Percentiles rank a stretch among this genome's conserved stretches.
phyloP scores from a whole-genome alignment of 805 yeast species.

The Suhomyces sp. region DNA sequence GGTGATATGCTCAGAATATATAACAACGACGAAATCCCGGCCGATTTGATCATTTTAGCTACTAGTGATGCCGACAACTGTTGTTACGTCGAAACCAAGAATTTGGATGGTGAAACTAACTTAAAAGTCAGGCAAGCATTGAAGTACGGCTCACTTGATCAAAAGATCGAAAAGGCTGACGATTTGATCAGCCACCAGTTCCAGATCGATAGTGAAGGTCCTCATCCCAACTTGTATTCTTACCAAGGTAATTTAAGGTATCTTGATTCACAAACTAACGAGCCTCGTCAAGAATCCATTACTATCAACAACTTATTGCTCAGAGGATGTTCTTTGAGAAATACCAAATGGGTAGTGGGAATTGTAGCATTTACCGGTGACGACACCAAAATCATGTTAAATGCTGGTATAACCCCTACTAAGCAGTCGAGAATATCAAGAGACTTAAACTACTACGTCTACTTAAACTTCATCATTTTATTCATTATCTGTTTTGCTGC shows the following conservation, averaged over 20 bases:
- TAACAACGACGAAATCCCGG: slow-evolving; percentile 75
- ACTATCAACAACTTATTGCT: slow-evolving; percentile 61
- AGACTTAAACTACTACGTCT: slow-evolving; percentile 64
- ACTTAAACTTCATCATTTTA: slow-evolving; percentile 57
- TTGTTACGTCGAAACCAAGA: slow-evolving; percentile 67
- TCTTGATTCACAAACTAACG: slow-evolving; percentile 10
- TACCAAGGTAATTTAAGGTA: slow-evolving; percentile 64
- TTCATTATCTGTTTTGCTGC: slow-evolving; percentile 66
- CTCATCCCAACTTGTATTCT: slow-evolving; percentile 72
- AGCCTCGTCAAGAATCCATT: slow-evolving; percentile 50
- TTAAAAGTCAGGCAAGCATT: slow-evolving; percentile 73
- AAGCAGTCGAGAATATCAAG: slow-evolving; percentile 63
- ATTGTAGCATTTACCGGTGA: slow-evolving; percentile 72
- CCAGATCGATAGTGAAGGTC: slow-evolving; percentile 80
- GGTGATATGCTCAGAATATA: slow-evolving; percentile 70
- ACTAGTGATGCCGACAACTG: slow-evolving; percentile 70
- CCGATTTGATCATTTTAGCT: slow-evolving; percentile 64
- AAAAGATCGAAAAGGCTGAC: slow-evolving; percentile 38
- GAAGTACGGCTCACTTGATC: slow-evolving; percentile 53
- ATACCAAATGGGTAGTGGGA: slow-evolving; percentile 75
- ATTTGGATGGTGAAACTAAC: slow-evolving; percentile 75
- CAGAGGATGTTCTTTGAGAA: slow-evolving; percentile 70
- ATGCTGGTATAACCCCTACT: slow-evolving; percentile 75
- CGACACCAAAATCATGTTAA: slow-evolving; percentile 74
- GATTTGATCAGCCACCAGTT: slow-evolving; percentile 45